Conservation (phyloP, 176 grass and related monocot species). For the Triticum monococcum region DNA sequence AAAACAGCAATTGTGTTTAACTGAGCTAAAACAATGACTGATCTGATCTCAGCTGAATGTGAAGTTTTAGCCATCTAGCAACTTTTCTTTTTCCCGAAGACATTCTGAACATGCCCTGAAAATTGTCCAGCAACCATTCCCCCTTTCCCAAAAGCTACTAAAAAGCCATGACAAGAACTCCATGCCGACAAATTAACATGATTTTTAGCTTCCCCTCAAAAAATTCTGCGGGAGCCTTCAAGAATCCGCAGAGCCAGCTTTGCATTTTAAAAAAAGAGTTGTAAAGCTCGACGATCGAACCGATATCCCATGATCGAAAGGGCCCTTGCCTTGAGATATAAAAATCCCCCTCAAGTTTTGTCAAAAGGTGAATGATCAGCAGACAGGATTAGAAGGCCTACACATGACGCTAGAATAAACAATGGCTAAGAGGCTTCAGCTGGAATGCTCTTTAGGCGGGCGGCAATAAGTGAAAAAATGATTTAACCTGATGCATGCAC, state of each 20-base stretch:
- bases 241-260: conserved; percentile 37
- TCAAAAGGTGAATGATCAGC: conserved; percentile 58
- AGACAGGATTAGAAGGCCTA: conserved; percentile 51
- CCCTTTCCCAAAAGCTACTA: conserved; percentile 21
- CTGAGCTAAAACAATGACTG: neutral
- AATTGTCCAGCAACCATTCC: neutral
- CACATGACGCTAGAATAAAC: conserved; percentile 42
- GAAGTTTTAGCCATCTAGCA: neutral
- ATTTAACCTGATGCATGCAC: conserved; percentile 28
- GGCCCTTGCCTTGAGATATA: conserved; percentile 24
- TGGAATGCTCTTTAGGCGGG: conserved; percentile 37
- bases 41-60: neutral
- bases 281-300: conserved; percentile 34
- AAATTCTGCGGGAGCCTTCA: conserved; percentile 28
- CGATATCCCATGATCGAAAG: conserved; percentile 40
- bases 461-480: conserved; percentile 20
- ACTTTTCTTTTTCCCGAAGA: neutral
- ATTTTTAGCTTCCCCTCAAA: conserved; percentile 21
- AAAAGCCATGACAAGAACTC: conserved; percentile 29
- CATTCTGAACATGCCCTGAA: neutral
- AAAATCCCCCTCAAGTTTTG: conserved; percentile 22
- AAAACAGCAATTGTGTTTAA: neutral
- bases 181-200: conserved; percentile 36
- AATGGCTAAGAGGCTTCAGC: conserved; percentile 32
- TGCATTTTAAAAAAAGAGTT: conserved; percentile 39